Conservation (phyloP, 768 basidiomycete species). For the Clavulina sp. region DNA sequence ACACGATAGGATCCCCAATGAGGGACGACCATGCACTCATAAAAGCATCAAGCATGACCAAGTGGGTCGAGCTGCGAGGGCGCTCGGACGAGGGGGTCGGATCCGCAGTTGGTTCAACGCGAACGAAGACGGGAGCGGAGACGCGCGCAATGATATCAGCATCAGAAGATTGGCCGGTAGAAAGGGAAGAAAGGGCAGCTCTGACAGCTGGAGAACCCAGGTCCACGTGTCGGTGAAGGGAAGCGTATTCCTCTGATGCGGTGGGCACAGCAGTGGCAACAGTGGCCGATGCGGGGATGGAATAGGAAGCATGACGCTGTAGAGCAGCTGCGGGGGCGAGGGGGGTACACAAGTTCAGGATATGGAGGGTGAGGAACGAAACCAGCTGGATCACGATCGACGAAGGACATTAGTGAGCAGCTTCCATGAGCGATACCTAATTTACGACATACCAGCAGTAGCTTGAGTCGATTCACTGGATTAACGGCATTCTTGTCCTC, state of each 20-base stretch:
- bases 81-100: not conserved
- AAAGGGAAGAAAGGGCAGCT: not conserved
- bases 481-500: constrained; percentile 37
- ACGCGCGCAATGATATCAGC: not conserved
- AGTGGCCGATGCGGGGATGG: constrained; percentile 1
- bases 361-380: constrained; percentile 79
- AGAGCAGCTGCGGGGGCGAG: constrained; percentile 51
- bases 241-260: not conserved
- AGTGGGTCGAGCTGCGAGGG: not conserved
- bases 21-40: constrained; percentile 81
- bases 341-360: constrained; percentile 84
- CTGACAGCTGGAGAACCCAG: not conserved
- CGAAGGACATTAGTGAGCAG: not conserved
- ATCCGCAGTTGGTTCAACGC: not conserved
- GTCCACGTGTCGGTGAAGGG: not conserved
- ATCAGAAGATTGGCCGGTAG: not conserved
- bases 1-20: constrained; percentile 84
- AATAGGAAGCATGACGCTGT: constrained; percentile 20
- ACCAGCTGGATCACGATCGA: constrained; percentile 66
- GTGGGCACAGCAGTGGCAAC: not conserved
- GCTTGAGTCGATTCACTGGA: constrained; percentile 74
- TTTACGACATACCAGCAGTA: constrained; percentile 46
- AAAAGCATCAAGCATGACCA: constrained; percentile 57
- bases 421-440: not conserved
- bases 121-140: not conserved